Conservation (phyloP, 2,329 filamentous ascomycete genomes). For the Cordyceps cateniannulata region DNA sequence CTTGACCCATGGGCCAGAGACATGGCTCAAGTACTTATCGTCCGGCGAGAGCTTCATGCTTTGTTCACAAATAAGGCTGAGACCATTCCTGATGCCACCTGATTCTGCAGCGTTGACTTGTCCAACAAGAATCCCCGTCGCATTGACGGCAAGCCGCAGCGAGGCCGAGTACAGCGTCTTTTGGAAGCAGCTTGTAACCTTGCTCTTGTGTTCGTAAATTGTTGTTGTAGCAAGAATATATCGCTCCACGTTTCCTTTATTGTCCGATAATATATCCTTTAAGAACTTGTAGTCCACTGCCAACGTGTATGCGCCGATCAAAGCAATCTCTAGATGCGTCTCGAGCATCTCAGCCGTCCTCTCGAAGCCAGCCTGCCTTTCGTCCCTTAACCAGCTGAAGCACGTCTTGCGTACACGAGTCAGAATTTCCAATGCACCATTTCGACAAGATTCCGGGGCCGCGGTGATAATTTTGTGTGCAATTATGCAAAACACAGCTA, state of each 20-base stretch:
- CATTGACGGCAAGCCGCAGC: background rate
- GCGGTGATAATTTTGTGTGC: background rate
- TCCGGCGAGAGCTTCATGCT: background rate
- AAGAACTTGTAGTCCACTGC: background rate
- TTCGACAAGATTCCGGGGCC: background rate
- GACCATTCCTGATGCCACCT: background rate
- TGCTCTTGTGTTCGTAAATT: background rate
- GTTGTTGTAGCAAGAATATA: background rate
- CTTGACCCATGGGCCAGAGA: background rate
- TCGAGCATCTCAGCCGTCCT: background rate
- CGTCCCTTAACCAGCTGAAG: background rate
- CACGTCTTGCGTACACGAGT: background rate
- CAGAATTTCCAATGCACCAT: background rate
- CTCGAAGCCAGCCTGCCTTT: background rate
- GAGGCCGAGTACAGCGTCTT: background rate
- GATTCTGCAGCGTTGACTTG: background rate
- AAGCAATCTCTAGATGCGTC: background rate
- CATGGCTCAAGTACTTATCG: background rate
- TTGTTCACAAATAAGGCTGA: accelerated
- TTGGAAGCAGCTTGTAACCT: background rate
- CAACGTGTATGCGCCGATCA: background rate
- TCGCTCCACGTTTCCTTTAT: background rate
- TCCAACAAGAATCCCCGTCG: background rate
- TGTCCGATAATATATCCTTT: background rate
- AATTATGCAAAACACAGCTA: background rate